These are phyloP conservation scores for Xylariaceae sp. DNA, from an alignment of 2,329 filamentous ascomycete genomes.

Conservation along the genomic window DNA sequence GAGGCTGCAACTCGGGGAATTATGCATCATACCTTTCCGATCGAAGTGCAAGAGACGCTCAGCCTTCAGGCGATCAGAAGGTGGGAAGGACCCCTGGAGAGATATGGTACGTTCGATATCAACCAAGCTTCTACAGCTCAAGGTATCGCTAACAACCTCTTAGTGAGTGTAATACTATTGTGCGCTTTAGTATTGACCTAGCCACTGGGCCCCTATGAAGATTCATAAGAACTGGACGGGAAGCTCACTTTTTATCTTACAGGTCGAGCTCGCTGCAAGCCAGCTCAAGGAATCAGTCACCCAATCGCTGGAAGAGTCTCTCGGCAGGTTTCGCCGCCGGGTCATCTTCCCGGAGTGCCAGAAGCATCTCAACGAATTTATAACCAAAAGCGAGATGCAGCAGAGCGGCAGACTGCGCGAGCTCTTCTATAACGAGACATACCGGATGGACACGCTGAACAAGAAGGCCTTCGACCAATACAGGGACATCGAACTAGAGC, in stretches of 20 bases:
- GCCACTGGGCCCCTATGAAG: too few species aligned
- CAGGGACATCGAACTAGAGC: constrained; percentile 7
- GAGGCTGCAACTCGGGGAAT: too few species aligned
- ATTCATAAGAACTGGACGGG: too few species aligned
- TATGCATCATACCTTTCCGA: constrained; percentile 47
- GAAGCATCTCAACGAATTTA: constrained; percentile 32
- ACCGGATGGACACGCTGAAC: constrained; percentile 49
- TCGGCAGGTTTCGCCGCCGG: constrained; percentile 35
- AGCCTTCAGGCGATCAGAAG: constrained; percentile 44
- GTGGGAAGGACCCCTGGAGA: constrained; percentile 45
- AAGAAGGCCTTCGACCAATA: constrained; percentile 20
- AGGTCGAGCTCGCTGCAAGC: too few species aligned
- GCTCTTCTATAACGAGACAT: constrained; percentile 42
- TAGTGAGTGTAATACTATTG: too few species aligned
- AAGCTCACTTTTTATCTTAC: too few species aligned
- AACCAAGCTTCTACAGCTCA: too few species aligned
- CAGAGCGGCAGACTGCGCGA: constrained; percentile 29
- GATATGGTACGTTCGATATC: too few species aligned
- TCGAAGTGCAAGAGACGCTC: constrained; percentile 49
- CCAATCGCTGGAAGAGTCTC: constrained; percentile 34
- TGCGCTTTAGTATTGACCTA: too few species aligned
- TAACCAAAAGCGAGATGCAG: constrained; percentile 28
- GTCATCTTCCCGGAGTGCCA: constrained; percentile 38
- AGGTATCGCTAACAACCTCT: too few species aligned
- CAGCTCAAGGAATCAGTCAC: too few species aligned